Evolutionary conservation across 225 moss, liverwort and hornwort species (phyloP), one percentile per base, ranked within the genome.

Genomic region (Physcomitrellopsis africana): DNA sequence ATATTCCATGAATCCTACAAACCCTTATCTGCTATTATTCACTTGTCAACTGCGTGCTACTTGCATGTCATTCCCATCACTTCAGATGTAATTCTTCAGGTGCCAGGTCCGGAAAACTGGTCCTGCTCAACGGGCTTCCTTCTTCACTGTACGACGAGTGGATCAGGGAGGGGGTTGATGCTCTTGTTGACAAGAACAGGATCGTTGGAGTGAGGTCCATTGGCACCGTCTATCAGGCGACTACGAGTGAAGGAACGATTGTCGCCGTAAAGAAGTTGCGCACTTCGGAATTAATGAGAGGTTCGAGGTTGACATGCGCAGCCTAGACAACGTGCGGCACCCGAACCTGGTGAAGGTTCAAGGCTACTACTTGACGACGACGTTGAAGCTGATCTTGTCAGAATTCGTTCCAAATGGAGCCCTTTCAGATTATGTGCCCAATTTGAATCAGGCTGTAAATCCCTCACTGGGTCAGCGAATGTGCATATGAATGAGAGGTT

Each of bases 281-380:
- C 63, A 86, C 86, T 11, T 81, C 90, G 57, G 87, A 83, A 72
- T 82, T 87, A 18, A 78, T 90, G 46, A 85, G 86, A 77, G 89
- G 55, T 92, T 90, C 67, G 93, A 92, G 84, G 68, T 83, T 27
- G 90, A 93, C 57, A 87, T 96, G 90, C 80, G 79, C 12, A 70
- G 67, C 43, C 74, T 93, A 44, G 92, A 90, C 16, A 79, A 77
- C 58, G 43, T 90, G 18, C 87, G 62, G 47, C 93, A 93, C 75
- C 81, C 46, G 48, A 92, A 93, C 43, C 80, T 93, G 26, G 92
- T 96, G 10, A 74, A 81, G 44, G 72, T 96, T n/a, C 90, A 90
- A 63, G 96, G 96, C 3, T 93, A 87, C 47, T 96, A 96, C 82
- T 85, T 89, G 79, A 87, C 92, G 51, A 68, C 82, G 12, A 80